Evolutionary conservation across 176 grass and related monocot species (phyloP).

Genomic region (Areca catechu): DNA sequence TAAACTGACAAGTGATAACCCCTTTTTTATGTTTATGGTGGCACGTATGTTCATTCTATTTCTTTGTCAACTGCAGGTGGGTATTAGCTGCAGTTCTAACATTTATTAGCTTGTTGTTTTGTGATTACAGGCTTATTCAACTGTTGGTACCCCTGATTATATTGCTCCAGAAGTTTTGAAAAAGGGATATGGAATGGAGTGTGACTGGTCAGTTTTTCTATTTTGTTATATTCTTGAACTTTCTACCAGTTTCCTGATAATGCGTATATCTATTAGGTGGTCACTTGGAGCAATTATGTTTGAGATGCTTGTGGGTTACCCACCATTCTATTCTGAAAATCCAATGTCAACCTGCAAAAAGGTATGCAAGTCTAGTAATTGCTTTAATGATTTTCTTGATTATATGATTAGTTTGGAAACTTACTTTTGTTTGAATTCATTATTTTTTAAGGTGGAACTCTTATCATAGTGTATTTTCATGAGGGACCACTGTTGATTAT

Average conservation of each 20-base stretch:
- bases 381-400: too few relatives aligned
- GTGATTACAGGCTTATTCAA: constrained; percentile 74
- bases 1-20: too few relatives aligned
- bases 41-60: too few relatives aligned
- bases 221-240: constrained; percentile 19
- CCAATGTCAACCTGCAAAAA: constrained; percentile 98
- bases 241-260: constrained; percentile 8
- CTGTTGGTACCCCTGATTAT: constrained; percentile 97
- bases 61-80: too few relatives aligned
- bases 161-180: constrained; percentile 99
- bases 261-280: constrained; percentile 50
- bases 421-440: too few relatives aligned
- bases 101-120: background rate
- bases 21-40: too few relatives aligned
- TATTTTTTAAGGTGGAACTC: too few relatives aligned
- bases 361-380: constrained; percentile 22
- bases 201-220: constrained; percentile 68
- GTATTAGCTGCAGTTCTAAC: too few relatives aligned
- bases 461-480: too few relatives aligned
- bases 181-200: constrained; percentile 99
- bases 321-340: constrained; percentile 98
- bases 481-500: too few relatives aligned
- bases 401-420: too few relatives aligned
- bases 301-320: constrained; percentile 98
- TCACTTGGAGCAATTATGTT: constrained; percentile 99